These are phyloP conservation scores for Bruguiera gymnorhiza DNA, from an alignment of 345 rosid genomes.

Conservation along the genomic window DNA sequence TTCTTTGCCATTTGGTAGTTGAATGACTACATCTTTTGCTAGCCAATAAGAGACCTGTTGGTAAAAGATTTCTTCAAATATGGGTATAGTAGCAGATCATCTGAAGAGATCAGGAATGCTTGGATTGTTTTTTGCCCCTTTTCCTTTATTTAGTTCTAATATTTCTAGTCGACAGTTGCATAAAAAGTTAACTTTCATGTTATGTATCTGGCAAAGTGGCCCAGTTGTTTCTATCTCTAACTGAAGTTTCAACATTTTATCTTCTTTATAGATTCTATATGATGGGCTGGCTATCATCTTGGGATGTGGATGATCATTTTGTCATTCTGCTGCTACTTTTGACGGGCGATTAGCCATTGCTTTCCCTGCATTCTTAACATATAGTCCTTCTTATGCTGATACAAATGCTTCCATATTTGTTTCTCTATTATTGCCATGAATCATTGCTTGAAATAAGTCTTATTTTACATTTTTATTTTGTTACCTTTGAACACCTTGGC, in stretches of 20 bases:
- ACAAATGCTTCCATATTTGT: not conserved
- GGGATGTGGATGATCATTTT: not conserved
- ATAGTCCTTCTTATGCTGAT: not conserved
- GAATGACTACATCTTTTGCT: not conserved
- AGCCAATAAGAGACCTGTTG: not conserved
- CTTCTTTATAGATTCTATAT: not conserved
- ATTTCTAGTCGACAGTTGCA: too few species aligned
- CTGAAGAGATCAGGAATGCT: not conserved
- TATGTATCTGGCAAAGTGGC: not conserved
- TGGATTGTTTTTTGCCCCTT: not conserved
- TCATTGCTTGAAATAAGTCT: not conserved
- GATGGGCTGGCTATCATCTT: not conserved
- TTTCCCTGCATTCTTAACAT: not conserved
- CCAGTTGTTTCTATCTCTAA: not conserved
- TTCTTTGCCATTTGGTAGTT: not conserved
- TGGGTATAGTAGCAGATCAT: not conserved
- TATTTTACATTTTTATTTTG: constrained; percentile 1
- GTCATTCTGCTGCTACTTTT: not conserved
- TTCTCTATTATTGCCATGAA: not conserved
- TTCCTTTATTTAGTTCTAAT: too few species aligned
- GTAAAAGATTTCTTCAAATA: not conserved
- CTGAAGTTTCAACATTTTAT: constrained; percentile 6
- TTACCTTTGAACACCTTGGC: constrained; percentile 26
- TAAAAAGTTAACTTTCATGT: not conserved
- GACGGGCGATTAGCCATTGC: not conserved